These are phyloP conservation scores for Coemansia sp. DNA, from an alignment of 192 early-diverging fungal genomes.

Conservation along the genomic window DNA sequence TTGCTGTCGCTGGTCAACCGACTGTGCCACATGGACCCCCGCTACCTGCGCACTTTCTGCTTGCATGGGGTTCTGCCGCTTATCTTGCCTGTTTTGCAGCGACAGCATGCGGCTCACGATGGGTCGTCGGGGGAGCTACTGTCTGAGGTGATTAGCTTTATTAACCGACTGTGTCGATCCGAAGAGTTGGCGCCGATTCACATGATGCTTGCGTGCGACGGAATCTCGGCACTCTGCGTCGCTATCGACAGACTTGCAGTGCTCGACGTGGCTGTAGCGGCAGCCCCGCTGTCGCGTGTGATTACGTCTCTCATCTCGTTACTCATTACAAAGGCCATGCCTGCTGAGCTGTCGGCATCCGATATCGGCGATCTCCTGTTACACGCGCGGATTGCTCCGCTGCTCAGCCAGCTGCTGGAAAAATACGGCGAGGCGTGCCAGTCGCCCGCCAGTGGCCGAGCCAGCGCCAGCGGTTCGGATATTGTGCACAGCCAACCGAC, in stretches of 20 bases:
- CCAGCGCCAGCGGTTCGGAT: slow-evolving; percentile 31
- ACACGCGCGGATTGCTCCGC: slow-evolving; percentile 19
- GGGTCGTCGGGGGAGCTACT: slow-evolving; percentile 18
- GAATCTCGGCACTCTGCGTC: slow-evolving; percentile 35
- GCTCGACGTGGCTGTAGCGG: slow-evolving; percentile 25
- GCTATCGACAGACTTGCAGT: slow-evolving; percentile 20
- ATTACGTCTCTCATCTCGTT: slow-evolving; percentile 33
- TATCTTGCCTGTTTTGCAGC: slow-evolving; percentile 21
- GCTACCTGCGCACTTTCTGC: slow-evolving; percentile 36
- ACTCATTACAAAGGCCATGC: slow-evolving; percentile 33
- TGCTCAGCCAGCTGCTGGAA: slow-evolving; percentile 23
- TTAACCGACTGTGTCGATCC: slow-evolving; percentile 31
- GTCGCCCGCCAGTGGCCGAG: slow-evolving; percentile 17
- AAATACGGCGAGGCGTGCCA: slow-evolving; percentile 49
- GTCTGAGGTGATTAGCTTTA: slow-evolving; percentile 33
- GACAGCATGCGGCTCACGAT: not conserved
- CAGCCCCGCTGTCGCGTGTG: slow-evolving; percentile 34
- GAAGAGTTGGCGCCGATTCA: slow-evolving; percentile 36
- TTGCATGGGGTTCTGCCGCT: slow-evolving; percentile 43
- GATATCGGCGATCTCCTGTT: slow-evolving; percentile 37
- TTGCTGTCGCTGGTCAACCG: slow-evolving; percentile 41
- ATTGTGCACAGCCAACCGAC: slow-evolving; percentile 9
- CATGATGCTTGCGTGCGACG: slow-evolving; percentile 47
- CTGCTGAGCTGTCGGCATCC: slow-evolving; percentile 19
- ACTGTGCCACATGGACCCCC: slow-evolving; percentile 39